Conservation (phyloP, 495 filamentous ascomycete species). For the Corynascus novoguineensis region DNA sequence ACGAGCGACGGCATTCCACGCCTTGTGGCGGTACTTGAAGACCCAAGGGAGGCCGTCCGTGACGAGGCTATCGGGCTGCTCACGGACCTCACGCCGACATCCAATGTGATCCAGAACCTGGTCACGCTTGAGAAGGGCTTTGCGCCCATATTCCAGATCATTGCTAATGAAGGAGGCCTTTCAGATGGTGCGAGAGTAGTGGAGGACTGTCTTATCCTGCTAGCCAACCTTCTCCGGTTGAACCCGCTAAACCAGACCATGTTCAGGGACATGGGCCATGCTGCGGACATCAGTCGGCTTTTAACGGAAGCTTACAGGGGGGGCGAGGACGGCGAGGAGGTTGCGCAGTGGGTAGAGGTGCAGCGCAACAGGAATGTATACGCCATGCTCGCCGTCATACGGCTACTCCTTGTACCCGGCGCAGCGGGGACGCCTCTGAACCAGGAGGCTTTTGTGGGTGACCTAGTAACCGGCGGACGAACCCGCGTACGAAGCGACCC, state of each 20-base stretch:
- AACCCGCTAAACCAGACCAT: slow-evolving; percentile 91
- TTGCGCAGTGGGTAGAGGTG: slow-evolving; percentile 64
- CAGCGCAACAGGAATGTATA: slow-evolving; percentile 89
- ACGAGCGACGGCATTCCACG: slow-evolving; percentile 84
- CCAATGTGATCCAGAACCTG: slow-evolving; percentile 74
- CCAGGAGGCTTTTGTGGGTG: slow-evolving; percentile 75
- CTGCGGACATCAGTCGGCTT: slow-evolving; percentile 65
- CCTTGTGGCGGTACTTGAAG: slow-evolving; percentile 76
- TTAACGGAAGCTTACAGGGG: slow-evolving; percentile 57
- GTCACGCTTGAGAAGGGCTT: slow-evolving; percentile 94
- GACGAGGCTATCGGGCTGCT: slow-evolving; percentile 59
- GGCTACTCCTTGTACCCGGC: slow-evolving; percentile 76
- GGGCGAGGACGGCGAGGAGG: slow-evolving; percentile 53
- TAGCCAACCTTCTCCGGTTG: slow-evolving; percentile 83
- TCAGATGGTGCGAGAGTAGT: slow-evolving; percentile 82
- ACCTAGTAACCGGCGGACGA: slow-evolving; percentile 8
- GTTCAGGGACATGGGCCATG: slow-evolving; percentile 85
- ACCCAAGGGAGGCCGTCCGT: slow-evolving; percentile 80
- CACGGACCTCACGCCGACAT: slow-evolving; percentile 48
- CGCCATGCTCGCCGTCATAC: slow-evolving; percentile 77
- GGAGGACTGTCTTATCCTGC: slow-evolving; percentile 88
- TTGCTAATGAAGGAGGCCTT: slow-evolving; percentile 74
- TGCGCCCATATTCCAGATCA: slow-evolving; percentile 74
- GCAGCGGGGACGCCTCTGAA: slow-evolving; percentile 76
- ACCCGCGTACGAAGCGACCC: slow-evolving; percentile 43